Percentiles rank a stretch among this genome's conserved stretches.
Conservation (phyloP, 495 filamentous ascomycete species). For the Trichoderma erinaceum region DNA sequence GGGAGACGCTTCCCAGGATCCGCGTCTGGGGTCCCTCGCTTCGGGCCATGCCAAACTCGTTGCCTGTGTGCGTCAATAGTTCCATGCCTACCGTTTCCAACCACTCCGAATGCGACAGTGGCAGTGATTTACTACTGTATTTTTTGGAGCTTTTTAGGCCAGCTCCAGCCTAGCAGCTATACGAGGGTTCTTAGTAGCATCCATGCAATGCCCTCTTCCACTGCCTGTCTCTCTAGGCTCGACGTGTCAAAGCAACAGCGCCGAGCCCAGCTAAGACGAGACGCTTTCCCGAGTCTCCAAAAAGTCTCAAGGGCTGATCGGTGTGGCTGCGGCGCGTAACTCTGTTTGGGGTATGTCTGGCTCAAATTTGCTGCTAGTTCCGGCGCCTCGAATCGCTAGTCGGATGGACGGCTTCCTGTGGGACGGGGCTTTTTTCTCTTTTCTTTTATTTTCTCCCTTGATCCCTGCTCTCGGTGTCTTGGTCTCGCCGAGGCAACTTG, state of each 20-base stretch:
- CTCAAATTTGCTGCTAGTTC: not conserved
- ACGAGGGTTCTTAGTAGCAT: not conserved
- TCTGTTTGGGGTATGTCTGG: not conserved
- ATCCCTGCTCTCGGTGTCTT: too few relatives aligned
- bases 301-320: not conserved
- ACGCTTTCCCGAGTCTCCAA: not conserved
- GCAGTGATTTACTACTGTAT: too few relatives aligned
- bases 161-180: not conserved
- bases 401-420: conserved; percentile 4
- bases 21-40: not conserved
- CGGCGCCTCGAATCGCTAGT: conserved; percentile 6
- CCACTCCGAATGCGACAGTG: too few relatives aligned
- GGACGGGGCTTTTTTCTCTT: not conserved
- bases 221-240: too few relatives aligned
- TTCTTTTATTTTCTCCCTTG: not conserved
- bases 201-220: not conserved
- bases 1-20: not conserved
- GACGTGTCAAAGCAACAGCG: not conserved
- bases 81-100: not conserved
- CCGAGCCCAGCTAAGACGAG: not conserved
- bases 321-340: conserved; percentile 11
- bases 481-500: too few relatives aligned
- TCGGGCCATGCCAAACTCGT: not conserved
- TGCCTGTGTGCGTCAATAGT: not conserved
- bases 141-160: not conserved